Conservation (phyloP, 352 stramenopile species). For the Phytophthora kernoviae region DNA sequence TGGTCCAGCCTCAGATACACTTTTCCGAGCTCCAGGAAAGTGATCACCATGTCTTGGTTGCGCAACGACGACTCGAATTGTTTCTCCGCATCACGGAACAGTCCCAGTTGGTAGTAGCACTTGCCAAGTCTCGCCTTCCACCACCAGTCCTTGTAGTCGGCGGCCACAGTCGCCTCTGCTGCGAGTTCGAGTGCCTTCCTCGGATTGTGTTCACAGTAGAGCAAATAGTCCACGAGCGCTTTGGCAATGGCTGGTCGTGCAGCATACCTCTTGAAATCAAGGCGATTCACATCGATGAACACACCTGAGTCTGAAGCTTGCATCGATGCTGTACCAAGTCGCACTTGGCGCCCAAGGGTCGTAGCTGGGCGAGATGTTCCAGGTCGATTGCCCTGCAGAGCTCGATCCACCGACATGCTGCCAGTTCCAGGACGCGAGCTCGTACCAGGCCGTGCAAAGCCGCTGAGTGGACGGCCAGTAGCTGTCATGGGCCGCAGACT, state of each 20-base stretch:
- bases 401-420: slow-evolving; percentile 79
- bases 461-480: slow-evolving; percentile 81
- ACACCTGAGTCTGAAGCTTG: slow-evolving; percentile 55
- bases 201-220: slow-evolving; percentile 94
- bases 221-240: slow-evolving; percentile 89
- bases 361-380: slow-evolving; percentile 89
- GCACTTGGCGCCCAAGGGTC: slow-evolving; percentile 88
- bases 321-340: slow-evolving; percentile 93
- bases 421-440: slow-evolving; percentile 67
- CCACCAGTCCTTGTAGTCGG: slow-evolving; percentile 94
- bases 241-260: slow-evolving; percentile 86
- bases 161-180: slow-evolving; percentile 86
- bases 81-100: slow-evolving; percentile 94
- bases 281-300: slow-evolving; percentile 91
- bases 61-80: slow-evolving; percentile 91
- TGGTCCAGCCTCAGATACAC: slow-evolving; percentile 95
- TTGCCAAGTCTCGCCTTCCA: slow-evolving; percentile 95
- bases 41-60: slow-evolving; percentile 90
- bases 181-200: slow-evolving; percentile 92
- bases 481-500: slow-evolving; percentile 88
- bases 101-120: slow-evolving; percentile 94
- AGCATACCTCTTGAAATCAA: slow-evolving; percentile 92
- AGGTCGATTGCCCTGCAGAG: slow-evolving; percentile 72
- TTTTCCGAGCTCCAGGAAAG: slow-evolving; percentile 92
- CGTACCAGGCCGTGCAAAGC: slow-evolving; percentile 87